These are phyloP conservation scores for Dendrobium catenatum DNA, from an alignment of 106 monocot species.

Conservation along the genomic window DNA sequence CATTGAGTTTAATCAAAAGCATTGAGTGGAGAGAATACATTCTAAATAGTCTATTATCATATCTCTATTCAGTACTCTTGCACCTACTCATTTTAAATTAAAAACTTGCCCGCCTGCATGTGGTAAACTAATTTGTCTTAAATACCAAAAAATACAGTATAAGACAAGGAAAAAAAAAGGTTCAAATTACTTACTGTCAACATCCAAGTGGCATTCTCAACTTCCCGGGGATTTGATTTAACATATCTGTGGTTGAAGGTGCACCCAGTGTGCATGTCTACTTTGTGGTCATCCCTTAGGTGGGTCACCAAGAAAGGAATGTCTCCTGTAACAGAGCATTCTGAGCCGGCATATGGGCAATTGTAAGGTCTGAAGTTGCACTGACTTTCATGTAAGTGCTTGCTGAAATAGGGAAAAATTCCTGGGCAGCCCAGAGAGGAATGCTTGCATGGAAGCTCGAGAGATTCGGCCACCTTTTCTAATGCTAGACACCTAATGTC, in stretches of 20 bases:
- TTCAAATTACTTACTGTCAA: conserved; percentile 11
- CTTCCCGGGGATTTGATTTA: conserved; percentile 25
- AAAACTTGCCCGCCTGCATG: no score
- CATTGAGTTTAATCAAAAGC: no score
- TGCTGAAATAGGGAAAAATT: conserved; percentile 22
- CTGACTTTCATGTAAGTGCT: conserved; percentile 15
- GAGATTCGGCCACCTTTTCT: conserved; percentile 29
- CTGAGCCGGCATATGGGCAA: conserved; percentile 24
- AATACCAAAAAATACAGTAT: background rate
- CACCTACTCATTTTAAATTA: no score
- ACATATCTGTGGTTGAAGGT: conserved; percentile 26
- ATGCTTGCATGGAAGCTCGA: conserved; percentile 26
- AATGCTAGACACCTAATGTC: conserved; percentile 26
- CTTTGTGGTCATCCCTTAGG: conserved; percentile 26
- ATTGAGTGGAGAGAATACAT: no score
- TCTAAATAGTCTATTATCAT: no score
- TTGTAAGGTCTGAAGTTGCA: conserved; percentile 33
- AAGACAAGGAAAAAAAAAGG: background rate
- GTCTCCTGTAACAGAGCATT: conserved; percentile 21
- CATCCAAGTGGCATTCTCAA: conserved; percentile 31
- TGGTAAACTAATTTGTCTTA: background rate
- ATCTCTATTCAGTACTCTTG: no score
- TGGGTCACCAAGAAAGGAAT: conserved; percentile 19
- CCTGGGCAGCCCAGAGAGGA: conserved; percentile 16
- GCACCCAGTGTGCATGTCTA: conserved; percentile 27